These are phyloP conservation scores for Pyrus bretschneideri DNA, from an alignment of 306 rosid species.

Conservation along the genomic window DNA sequence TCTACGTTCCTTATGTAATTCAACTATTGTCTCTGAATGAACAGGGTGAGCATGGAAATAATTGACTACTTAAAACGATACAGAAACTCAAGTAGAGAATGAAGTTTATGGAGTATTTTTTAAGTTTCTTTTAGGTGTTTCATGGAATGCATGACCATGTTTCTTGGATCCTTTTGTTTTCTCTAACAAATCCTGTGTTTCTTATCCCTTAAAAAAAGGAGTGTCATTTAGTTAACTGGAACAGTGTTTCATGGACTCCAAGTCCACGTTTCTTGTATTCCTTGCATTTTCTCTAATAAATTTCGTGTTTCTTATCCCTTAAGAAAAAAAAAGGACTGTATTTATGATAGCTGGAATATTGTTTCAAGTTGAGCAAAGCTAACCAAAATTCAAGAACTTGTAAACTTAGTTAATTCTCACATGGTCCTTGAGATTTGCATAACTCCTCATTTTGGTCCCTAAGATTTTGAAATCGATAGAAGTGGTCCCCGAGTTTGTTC, in stretches of 20 bases:
- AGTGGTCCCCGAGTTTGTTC: too few species aligned
- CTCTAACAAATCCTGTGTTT: not conserved
- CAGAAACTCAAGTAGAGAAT: too few species aligned
- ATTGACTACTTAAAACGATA: not conserved
- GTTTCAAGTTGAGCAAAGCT: not conserved
- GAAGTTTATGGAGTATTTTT: too few species aligned
- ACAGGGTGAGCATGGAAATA: not conserved
- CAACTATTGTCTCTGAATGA: not conserved
- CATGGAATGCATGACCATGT: not conserved
- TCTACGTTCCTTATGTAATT: not conserved
- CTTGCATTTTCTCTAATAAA: not conserved
- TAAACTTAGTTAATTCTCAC: not conserved
- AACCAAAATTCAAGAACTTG: not conserved
- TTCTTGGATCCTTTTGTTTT: not conserved
- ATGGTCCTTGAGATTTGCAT: not conserved
- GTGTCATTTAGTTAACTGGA: not conserved
- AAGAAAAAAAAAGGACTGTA: not conserved
- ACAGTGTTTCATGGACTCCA: not conserved
- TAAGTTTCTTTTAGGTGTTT: not conserved
- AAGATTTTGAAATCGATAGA: too few species aligned
- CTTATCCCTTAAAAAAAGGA: not conserved
- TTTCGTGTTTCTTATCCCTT: not conserved
- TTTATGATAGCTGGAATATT: not conserved
- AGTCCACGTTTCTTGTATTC: not conserved
- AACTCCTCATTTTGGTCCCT: too few species aligned